Base-by-base conservation (phyloP, 2,329 filamentous ascomycete species). In the Diaporthe vexans region DNA sequence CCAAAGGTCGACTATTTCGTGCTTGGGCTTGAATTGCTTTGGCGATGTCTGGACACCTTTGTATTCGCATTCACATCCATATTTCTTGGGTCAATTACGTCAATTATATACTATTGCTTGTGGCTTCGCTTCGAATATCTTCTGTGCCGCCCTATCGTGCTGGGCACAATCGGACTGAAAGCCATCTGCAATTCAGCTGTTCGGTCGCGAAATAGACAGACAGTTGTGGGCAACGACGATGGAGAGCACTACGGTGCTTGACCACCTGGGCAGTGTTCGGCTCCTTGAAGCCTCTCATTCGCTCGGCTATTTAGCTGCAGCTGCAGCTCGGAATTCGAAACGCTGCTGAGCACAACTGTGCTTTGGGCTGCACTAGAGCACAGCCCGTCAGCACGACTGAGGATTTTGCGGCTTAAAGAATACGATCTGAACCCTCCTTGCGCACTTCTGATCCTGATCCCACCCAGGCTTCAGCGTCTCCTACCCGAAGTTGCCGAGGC, bases 301-400 rank as follows among this genome's bases (percentile, higher is more conserved):
- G 43, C 33, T 52, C 46, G 29, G 21, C 8, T 52, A 19, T 1
- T 54, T 54, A 52, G 46, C 63, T 68, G 63, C 63, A 68, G 21
- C 21, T 68, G n/a, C 2, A n/a, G 17, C 33, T n/a, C 58, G 21
- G 29, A 33, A 21, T 52, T 19, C 29, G 33, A 26, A n/a, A 48
- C 52, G 48, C 8, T 17, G 26, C 33, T 35, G 33, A 52, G 63
- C 63, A 68, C 63, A 68, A 54, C 7, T 68, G 63, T 68, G 63
- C 63, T n/a, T 54, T 68, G 21, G 21, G 46, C 13, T 26, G 17
- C 21, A 21, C 33, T 2, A 15, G 17, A 52, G 11, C 54, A 35
- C 0, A 24, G n/a, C 21, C 46, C 48, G 48, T 51, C 48, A 51
- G 48, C 48, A 51, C n/a, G 21, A 9, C n/a, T 24, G 48, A 24